Evolutionary conservation across 2,329 filamentous ascomycete genomes (phyloP).

Genomic region (Sporothrix globosa): DNA sequence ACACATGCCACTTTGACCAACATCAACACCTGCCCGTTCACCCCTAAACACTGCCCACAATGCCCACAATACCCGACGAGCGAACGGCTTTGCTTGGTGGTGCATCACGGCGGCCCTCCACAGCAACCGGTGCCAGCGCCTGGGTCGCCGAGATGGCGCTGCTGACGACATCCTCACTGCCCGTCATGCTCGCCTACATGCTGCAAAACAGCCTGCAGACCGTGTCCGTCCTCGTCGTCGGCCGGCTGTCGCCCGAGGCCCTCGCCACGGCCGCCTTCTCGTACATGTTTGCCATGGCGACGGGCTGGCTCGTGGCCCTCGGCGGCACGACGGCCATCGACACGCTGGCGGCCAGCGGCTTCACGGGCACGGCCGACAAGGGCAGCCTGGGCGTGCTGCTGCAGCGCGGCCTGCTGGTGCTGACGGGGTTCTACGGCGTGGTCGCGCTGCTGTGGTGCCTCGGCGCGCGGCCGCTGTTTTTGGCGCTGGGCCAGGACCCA

Average conservation of each 20-base stretch:
- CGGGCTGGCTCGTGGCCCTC: conserved; percentile 82
- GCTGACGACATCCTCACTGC: conserved; percentile 69
- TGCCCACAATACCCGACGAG: conserved; percentile 29
- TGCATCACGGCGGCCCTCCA: neutral
- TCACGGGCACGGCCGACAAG: conserved; percentile 78
- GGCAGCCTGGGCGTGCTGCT: conserved; percentile 77
- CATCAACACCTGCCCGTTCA: neutral
- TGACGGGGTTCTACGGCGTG: conserved; percentile 72
- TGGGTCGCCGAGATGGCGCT: conserved; percentile 66
- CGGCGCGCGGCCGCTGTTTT: conserved; percentile 74
- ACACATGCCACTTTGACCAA: neutral
- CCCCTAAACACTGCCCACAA: neutral
- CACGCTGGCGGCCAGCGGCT: conserved; percentile 79
- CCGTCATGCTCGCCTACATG: conserved; percentile 82
- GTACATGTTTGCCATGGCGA: conserved; percentile 93
- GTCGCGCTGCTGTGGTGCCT: conserved; percentile 71
- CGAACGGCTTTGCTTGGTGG: conserved; percentile 30
- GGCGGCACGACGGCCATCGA: conserved; percentile 86
- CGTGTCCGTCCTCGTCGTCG: conserved; percentile 77
- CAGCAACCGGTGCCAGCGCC: conserved; percentile 33
- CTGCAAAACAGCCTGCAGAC: conserved; percentile 87
- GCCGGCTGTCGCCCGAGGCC: conserved; percentile 76
- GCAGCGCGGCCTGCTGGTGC: conserved; percentile 73
- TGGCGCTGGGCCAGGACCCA: conserved; percentile 73
- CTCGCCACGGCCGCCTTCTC: conserved; percentile 82